phyloP scores from a whole-genome alignment of 768 basidiomycete genomes.

The Steccherinum ochraceum region DNA sequence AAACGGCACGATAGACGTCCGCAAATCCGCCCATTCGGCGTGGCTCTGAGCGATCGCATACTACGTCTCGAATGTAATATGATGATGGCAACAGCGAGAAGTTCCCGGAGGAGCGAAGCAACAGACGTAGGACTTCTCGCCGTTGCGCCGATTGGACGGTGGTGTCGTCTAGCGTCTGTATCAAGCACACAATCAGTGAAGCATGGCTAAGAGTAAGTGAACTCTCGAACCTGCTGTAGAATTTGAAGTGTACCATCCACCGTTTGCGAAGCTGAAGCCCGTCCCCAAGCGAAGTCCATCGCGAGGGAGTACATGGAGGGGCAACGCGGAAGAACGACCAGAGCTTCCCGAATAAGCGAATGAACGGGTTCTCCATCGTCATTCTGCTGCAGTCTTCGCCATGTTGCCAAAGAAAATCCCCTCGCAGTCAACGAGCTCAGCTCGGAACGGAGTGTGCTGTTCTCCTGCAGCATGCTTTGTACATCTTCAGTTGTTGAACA shows the following conservation, averaged over 20 bases:
- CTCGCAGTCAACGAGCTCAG: too few species aligned
- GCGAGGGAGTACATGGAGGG: neutral
- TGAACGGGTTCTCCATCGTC: neutral
- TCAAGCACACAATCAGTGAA: too few species aligned
- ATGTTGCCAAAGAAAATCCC: too few species aligned
- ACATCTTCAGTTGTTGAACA: too few species aligned
- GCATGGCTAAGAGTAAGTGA: too few species aligned
- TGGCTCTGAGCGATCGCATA: neutral
- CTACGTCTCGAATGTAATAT: neutral
- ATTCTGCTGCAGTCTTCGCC: neutral
- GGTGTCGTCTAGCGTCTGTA: too few species aligned
- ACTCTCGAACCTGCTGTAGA: neutral
- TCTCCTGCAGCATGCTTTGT: too few species aligned
- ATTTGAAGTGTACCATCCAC: neutral
- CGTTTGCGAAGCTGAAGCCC: neutral
- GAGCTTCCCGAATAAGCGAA: neutral
- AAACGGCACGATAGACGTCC: slow-evolving; percentile 1
- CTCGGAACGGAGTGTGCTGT: too few species aligned
- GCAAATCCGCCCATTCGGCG: neutral
- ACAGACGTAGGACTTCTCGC: neutral
- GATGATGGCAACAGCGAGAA: neutral
- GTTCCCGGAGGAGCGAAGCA: neutral
- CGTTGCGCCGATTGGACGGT: neutral
- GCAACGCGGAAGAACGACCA: neutral
- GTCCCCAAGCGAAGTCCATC: neutral